phyloP scores from a whole-genome alignment of 768 basidiomycete genomes.

The Leccinum variicolor region DNA sequence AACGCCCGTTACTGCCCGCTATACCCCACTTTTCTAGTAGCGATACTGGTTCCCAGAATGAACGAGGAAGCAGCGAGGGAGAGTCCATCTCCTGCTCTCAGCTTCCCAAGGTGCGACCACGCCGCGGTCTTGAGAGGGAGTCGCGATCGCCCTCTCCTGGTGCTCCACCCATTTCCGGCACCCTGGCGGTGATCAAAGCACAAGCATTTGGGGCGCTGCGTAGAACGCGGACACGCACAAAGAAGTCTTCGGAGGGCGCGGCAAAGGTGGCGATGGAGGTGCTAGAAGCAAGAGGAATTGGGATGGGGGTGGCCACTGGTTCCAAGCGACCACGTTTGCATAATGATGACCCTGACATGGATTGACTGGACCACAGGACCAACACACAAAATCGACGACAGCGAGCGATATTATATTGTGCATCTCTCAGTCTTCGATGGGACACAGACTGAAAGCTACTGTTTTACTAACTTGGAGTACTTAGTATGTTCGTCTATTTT shows the following conservation, averaged over 20 bases:
- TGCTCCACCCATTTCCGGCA: constrained; percentile 60
- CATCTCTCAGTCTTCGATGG: constrained; percentile 23
- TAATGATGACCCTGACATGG: constrained; percentile 48
- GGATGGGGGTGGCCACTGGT: constrained; percentile 40
- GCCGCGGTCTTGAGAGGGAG: constrained; percentile 46
- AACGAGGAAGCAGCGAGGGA: constrained; percentile 55
- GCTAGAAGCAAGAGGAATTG: constrained; percentile 76
- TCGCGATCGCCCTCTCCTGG: constrained; percentile 47
- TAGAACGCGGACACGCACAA: constrained; percentile 70
- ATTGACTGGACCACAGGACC: constrained; percentile 17
- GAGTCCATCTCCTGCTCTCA: constrained; percentile 43
- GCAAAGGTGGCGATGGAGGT: constrained; percentile 77
- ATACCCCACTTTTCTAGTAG: constrained; percentile 48
- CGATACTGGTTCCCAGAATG: constrained; percentile 50
- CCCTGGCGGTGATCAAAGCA: constrained; percentile 87
- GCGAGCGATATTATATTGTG: constrained; percentile 28
- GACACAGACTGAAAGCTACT: constrained; percentile 25
- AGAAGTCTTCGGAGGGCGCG: constrained; percentile 67
- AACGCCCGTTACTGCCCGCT: constrained; percentile 46
- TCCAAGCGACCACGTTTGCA: constrained; percentile 46
- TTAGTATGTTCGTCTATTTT: constrained; percentile 30
- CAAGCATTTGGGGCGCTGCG: constrained; percentile 85
- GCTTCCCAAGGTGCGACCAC: constrained; percentile 43
- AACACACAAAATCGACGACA: constrained; percentile 15
- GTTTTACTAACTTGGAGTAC: constrained; percentile 29